Percentiles rank a stretch among this genome's conserved stretches.
Evolutionary conservation across 805 yeast genomes (phyloP).

Genomic region (Cyberlindnera americana): DNA sequence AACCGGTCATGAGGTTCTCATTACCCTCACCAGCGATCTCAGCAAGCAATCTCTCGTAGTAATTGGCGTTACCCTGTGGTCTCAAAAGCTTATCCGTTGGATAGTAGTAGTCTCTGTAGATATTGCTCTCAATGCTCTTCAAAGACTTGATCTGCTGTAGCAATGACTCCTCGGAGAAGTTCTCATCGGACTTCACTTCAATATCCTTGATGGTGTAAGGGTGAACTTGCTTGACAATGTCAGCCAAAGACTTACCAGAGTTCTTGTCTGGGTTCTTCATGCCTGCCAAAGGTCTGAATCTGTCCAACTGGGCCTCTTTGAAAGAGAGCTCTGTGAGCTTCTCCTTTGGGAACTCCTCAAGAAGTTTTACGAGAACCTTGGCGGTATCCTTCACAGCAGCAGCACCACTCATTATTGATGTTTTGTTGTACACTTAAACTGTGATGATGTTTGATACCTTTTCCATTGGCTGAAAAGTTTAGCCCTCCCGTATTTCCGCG

Average conservation of each 20-base stretch:
- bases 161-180: slow-evolving; percentile 44
- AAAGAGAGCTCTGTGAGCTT: slow-evolving; percentile 66
- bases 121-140: slow-evolving; percentile 53
- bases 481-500: background rate
- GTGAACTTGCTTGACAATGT: slow-evolving; percentile 43
- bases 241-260: slow-evolving; percentile 35
- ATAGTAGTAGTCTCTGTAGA: slow-evolving; percentile 59
- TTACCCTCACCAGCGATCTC: slow-evolving; percentile 71
- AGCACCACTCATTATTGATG: slow-evolving; percentile 6
- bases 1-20: slow-evolving; percentile 61
- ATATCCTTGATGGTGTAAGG: slow-evolving; percentile 41
- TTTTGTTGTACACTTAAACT: background rate
- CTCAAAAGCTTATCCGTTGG: slow-evolving; percentile 60
- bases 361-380: slow-evolving; percentile 50
- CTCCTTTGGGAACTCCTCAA: slow-evolving; percentile 67
- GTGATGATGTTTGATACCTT: slow-evolving; percentile 1
- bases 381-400: slow-evolving; percentile 43
- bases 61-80: slow-evolving; percentile 85
- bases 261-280: slow-evolving; percentile 37
- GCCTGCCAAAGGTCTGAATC: slow-evolving; percentile 52
- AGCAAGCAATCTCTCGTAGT: slow-evolving; percentile 64
- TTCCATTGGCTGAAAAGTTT: slow-evolving; percentile 10
- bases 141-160: slow-evolving; percentile 56
- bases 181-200: slow-evolving; percentile 43
- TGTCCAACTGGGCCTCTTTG: slow-evolving; percentile 59